phyloP scores from a whole-genome alignment of 2,329 filamentous ascomycete genomes.

The Xylariaceae sp. region DNA sequence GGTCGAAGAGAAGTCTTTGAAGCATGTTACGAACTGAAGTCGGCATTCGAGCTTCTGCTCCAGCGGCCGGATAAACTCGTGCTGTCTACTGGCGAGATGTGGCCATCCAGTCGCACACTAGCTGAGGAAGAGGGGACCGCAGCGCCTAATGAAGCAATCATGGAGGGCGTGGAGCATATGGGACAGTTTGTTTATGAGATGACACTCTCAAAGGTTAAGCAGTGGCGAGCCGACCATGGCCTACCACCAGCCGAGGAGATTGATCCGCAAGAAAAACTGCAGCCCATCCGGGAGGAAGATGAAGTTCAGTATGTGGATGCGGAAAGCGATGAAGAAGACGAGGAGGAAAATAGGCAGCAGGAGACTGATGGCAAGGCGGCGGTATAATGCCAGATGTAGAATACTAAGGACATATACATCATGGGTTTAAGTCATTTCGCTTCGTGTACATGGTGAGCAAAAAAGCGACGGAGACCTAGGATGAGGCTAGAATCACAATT shows the following conservation, averaged over 20 bases:
- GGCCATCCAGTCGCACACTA: constrained; percentile 58
- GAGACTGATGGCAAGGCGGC: constrained; percentile 11
- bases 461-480: no score
- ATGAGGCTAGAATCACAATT: no score
- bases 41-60: constrained; percentile 77
- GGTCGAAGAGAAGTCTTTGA: constrained; percentile 87
- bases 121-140: constrained; percentile 44
- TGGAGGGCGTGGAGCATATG: constrained; percentile 90
- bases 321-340: constrained; percentile 23
- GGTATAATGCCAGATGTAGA: neutral
- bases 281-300: constrained; percentile 29
- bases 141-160: constrained; percentile 59
- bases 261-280: constrained; percentile 10
- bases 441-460: no score
- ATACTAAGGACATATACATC: no score
- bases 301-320: constrained; percentile 23
- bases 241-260: constrained; percentile 19
- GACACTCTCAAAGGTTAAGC: constrained; percentile 62
- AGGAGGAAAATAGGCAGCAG: constrained; percentile 14
- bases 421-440: no score
- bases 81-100: constrained; percentile 83
- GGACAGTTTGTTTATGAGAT: constrained; percentile 97
- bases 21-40: constrained; percentile 78
- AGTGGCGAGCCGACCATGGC: constrained; percentile 41
- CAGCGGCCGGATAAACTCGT: constrained; percentile 75